A percentile compares a stretch with the other conserved stretches of the same genome.
Conservation (phyloP, 2,329 filamentous ascomycete species). For the Aureobasidium pullulans region DNA sequence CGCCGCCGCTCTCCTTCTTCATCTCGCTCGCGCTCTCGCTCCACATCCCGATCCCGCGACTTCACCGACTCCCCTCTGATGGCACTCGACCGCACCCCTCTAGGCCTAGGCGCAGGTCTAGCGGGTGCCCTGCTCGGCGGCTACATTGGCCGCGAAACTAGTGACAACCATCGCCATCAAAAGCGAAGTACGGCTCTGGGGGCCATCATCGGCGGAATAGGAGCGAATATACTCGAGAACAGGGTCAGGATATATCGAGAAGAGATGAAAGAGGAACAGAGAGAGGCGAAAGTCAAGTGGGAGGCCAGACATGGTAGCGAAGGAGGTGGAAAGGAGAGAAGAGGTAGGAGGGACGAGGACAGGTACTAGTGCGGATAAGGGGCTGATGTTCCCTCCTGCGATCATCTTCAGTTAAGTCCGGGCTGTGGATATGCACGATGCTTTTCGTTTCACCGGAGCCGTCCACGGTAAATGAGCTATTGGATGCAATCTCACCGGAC, state of each 20-base stretch:
- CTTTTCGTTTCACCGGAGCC: no score
- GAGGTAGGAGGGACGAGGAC: background rate
- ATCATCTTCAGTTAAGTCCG: no score
- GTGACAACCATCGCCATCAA: background rate
- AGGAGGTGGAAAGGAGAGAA: background rate
- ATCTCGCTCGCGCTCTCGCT: background rate
- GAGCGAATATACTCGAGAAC: conserved; percentile 10
- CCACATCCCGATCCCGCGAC: background rate
- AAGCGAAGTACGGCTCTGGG: conserved; percentile 2
- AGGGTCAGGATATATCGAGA: conserved; percentile 6
- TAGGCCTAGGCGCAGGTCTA: conserved; percentile 3
- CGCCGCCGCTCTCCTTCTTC: background rate
- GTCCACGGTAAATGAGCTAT: no score
- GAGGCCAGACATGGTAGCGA: background rate
- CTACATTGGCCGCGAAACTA: conserved; percentile 5
- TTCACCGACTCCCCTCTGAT: background rate
- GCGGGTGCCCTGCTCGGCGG: conserved; percentile 10
- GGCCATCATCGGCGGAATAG: conserved; percentile 7
- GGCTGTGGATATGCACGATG: no score
- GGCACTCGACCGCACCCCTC: background rate
- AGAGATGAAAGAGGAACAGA: conserved; percentile 7
- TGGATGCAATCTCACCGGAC: no score
- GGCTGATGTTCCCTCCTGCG: background rate
- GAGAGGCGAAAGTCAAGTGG: conserved; percentile 2
- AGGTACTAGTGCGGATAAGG: background rate